Conservation (phyloP, 2,329 filamentous ascomycete genomes). For the Sordariomycetes sp. region DNA sequence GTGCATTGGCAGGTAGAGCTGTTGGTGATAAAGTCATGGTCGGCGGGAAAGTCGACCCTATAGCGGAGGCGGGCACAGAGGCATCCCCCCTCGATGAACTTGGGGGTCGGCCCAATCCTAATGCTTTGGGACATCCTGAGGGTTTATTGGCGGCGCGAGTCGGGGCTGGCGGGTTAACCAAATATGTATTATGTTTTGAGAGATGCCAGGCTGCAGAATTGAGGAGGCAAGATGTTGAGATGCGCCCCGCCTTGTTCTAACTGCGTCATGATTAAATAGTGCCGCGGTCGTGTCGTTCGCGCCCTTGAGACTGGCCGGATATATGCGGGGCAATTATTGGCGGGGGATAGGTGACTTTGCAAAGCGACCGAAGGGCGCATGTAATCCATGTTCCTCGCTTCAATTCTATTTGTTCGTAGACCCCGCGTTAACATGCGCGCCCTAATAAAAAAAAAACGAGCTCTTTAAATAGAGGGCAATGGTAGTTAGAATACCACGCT, state of each 20-base stretch:
- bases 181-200: not conserved
- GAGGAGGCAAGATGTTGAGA: not conserved
- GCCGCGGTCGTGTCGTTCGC: not conserved
- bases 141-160: not conserved
- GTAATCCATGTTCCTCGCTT: too few relatives aligned
- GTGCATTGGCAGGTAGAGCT: constrained; percentile 41
- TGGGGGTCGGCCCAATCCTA: constrained; percentile 12
- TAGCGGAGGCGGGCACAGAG: constrained; percentile 40
- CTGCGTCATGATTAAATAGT: not conserved
- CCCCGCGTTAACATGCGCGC: too few relatives aligned
- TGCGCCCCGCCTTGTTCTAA: not conserved
- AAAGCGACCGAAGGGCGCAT: too few relatives aligned
- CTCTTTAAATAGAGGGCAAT: too few relatives aligned
- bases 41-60: constrained; percentile 29
- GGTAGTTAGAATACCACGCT: too few relatives aligned
- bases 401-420: too few relatives aligned
- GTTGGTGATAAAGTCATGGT: constrained; percentile 32
- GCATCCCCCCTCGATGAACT: constrained; percentile 36
- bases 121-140: not conserved
- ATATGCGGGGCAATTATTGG: not conserved
- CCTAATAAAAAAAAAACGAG: too few relatives aligned
- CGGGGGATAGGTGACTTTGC: too few relatives aligned
- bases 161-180: not conserved
- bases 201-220: not conserved
- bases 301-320: not conserved